Base-by-base conservation (phyloP, 2,329 filamentous ascomycete genomes). In the Exophiala sp. region DNA sequence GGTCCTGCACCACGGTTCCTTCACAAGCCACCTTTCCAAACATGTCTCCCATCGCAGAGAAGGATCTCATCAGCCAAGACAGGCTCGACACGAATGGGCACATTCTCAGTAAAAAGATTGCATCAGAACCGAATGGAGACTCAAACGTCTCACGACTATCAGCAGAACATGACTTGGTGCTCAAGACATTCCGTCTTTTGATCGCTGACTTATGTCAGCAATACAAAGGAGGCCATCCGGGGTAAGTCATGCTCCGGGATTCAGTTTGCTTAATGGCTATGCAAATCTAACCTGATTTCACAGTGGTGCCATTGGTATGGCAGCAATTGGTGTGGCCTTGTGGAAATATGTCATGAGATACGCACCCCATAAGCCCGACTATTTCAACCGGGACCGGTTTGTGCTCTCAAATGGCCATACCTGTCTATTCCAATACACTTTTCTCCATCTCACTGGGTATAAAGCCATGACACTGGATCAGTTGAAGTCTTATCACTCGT, bases 171-270 rank as follows among this genome's bases (percentile, higher is more conserved):
- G 73, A 80, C 42, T 62, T 76, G 16, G 78, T 82, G 1, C 65
- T 85, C 43, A 75, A 73, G 58, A 78, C 77, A 4, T 83, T 84
- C 61, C 72, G 82, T 47, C 68, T 77, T 43, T 66, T 86, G 23
- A 81, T 86, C 51, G 80, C 82, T 38, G 83, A 86, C 62, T 66
- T 86, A 2, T 85, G 81, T 60, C 75, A 86, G 63, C 82, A 86
- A 57, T 86, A 84, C 65, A 79, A 79, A 55, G 81, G 81, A 29
- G 83, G 83, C 0, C 83, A 86, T 61, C 82, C 82, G 14, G 82
- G 82, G 77, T 82, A 69, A 58, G 72, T 51, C 32, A 23, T 9
- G 9, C n/a, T 7, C 29, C 11, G 24, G 10, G 22, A 5, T 27
- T 16, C 13, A 21, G 23, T 47, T 21, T 42, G 30, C 38, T 19